A percentile compares a stretch with the other conserved stretches of the same genome.
phyloP scores from a whole-genome alignment of 2,329 filamentous ascomycete genomes.

The Pyrenophora graminea region DNA sequence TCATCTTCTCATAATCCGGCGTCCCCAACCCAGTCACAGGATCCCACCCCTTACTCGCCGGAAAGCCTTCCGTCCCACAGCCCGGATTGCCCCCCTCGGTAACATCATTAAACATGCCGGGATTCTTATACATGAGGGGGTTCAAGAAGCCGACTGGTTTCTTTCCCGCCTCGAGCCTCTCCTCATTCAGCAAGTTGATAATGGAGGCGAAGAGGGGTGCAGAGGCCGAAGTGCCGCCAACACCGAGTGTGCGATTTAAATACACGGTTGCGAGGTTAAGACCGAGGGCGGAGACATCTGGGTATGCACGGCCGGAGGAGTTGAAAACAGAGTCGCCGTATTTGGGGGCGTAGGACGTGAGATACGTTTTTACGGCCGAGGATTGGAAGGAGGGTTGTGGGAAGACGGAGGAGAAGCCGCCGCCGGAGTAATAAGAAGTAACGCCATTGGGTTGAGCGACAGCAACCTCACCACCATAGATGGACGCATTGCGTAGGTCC shows the following conservation, averaged over 20 bases:
- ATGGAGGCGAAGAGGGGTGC: conserved; percentile 62
- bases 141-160: conserved; percentile 60
- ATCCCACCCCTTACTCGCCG: conserved; percentile 33
- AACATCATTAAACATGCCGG: conserved; percentile 50
- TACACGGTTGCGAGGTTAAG: conserved; percentile 34
- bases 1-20: not conserved
- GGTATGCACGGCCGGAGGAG: conserved; percentile 51
- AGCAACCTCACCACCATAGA: conserved; percentile 55
- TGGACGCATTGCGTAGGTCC: conserved; percentile 12
- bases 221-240: conserved; percentile 59
- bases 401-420: conserved; percentile 56
- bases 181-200: conserved; percentile 64
- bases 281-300: too few relatives aligned
- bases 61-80: conserved; percentile 39
- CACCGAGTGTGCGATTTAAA: conserved; percentile 33
- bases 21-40: conserved; percentile 30
- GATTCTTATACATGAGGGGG: conserved; percentile 59
- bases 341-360: conserved; percentile 7
- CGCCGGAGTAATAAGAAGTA: conserved; percentile 24
- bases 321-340: conserved; percentile 19
- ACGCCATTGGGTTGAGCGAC: conserved; percentile 8
- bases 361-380: conserved; percentile 16
- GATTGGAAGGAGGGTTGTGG: conserved; percentile 52
- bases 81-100: conserved; percentile 37
- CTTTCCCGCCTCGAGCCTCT: conserved; percentile 54